Percentiles rank a stretch among this genome's conserved stretches.
Conservation (phyloP, 2,329 filamentous ascomycete genomes). For the Cordyceps cateniannulata region DNA sequence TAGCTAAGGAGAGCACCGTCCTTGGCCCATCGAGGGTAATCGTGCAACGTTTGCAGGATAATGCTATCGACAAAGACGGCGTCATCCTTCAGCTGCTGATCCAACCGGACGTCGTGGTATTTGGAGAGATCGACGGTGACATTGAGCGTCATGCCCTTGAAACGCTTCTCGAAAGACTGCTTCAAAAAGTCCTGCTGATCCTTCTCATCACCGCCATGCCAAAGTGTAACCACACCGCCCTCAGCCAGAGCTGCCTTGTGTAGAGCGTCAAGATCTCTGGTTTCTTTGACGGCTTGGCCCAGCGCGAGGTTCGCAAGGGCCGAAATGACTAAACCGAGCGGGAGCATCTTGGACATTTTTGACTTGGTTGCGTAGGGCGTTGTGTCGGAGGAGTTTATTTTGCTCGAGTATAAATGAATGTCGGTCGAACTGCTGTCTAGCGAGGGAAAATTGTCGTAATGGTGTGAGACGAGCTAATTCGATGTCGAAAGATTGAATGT, state of each 20-base stretch:
- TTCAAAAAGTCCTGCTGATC: conserved; percentile 34
- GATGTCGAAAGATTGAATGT: background rate
- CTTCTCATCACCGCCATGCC: conserved; percentile 43
- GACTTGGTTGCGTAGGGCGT: background rate
- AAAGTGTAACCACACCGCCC: conserved; percentile 34
- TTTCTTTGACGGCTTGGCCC: background rate
- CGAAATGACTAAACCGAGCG: background rate
- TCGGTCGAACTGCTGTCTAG: background rate
- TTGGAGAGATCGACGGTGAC: conserved; percentile 50
- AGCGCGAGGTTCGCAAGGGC: background rate
- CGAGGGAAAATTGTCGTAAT: background rate
- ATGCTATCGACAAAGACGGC: conserved; percentile 38
- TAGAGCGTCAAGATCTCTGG: conserved; percentile 44
- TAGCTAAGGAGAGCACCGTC: conserved; percentile 43
- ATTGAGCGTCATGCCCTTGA: conserved; percentile 45
- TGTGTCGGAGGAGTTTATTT: background rate
- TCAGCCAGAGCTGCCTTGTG: conserved; percentile 41
- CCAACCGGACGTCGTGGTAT: conserved; percentile 43
- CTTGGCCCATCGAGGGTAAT: conserved; percentile 45
- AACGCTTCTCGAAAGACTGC: conserved; percentile 36
- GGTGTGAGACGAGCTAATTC: background rate
- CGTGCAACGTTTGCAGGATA: conserved; percentile 44
- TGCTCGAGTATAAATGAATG: background rate
- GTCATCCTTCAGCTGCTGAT: conserved; percentile 35
- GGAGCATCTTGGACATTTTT: background rate